A percentile compares a stretch with the other conserved stretches of the same genome.
Evolutionary conservation across 306 rosid genomes (phyloP).

Genomic region (Vigna radiata): DNA sequence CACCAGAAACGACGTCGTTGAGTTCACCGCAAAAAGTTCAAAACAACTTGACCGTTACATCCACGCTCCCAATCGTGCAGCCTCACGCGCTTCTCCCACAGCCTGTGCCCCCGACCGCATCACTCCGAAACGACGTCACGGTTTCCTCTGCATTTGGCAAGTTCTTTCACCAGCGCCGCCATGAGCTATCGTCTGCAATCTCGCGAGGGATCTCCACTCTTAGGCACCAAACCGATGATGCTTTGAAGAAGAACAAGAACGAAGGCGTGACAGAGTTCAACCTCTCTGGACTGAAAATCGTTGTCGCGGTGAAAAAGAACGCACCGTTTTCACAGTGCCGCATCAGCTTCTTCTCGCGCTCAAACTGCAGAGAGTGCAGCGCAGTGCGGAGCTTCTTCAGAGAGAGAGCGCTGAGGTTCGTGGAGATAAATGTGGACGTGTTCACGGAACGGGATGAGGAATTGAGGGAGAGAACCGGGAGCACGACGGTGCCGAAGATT

Average conservation of each 20-base stretch:
- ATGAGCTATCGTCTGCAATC: constrained; percentile 65
- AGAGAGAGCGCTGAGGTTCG: constrained; percentile 65
- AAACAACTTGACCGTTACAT: constrained; percentile 33
- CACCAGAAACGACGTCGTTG: constrained; percentile 1
- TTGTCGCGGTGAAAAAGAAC: constrained; percentile 51
- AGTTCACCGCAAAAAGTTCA: neutral
- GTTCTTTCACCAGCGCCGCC: constrained; percentile 63
- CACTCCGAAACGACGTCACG: constrained; percentile 18
- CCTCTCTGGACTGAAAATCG: constrained; percentile 73
- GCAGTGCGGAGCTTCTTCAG: constrained; percentile 73
- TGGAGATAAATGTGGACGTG: constrained; percentile 91
- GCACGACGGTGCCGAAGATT: constrained; percentile 72
- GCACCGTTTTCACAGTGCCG: constrained; percentile 47
- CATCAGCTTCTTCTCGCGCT: constrained; percentile 82
- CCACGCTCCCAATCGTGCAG: constrained; percentile 27
- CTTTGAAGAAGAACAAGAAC: neutral
- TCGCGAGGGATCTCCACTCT: constrained; percentile 58
- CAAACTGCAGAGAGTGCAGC: constrained; percentile 81
- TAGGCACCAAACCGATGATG: constrained; percentile 32
- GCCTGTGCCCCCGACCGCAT: constrained; percentile 67
- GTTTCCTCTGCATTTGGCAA: constrained; percentile 50
- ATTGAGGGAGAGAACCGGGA: constrained; percentile 67
- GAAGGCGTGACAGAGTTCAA: constrained; percentile 60
- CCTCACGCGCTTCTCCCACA: constrained; percentile 83
- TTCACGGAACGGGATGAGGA: constrained; percentile 68